phyloP scores from a whole-genome alignment of 495 filamentous ascomycete species.

The Penicillium daleae region DNA sequence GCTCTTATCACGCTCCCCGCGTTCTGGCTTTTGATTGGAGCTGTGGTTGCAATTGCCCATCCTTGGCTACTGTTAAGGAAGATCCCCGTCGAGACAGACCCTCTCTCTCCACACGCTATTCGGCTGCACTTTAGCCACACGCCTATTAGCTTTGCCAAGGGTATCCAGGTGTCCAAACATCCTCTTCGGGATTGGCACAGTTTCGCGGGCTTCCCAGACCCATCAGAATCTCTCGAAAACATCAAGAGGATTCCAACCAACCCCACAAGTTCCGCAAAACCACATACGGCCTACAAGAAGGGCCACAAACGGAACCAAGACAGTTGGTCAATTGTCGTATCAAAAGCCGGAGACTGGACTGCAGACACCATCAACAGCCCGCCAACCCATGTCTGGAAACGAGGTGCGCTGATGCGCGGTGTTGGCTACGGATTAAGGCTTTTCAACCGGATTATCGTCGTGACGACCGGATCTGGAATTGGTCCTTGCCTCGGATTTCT shows the following conservation, averaged over 20 bases:
- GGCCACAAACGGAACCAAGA: constrained; percentile 15
- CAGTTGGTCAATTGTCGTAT: constrained; percentile 51
- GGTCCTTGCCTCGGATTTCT: constrained; percentile 54
- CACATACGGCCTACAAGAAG: constrained; percentile 6
- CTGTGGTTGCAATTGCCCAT: constrained; percentile 62
- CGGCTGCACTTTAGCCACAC: constrained; percentile 68
- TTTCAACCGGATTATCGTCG: constrained; percentile 65
- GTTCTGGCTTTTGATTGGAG: constrained; percentile 70
- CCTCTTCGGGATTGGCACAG: constrained; percentile 70
- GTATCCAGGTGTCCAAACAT: constrained; percentile 42
- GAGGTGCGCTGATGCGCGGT: constrained; percentile 56
- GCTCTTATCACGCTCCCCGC: constrained; percentile 57
- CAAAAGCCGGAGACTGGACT: constrained; percentile 79
- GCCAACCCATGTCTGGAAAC: constrained; percentile 41
- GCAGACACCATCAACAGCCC: constrained; percentile 58
- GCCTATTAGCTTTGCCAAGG: constrained; percentile 27
- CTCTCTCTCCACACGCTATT: constrained; percentile 66
- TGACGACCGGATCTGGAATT: constrained; percentile 77
- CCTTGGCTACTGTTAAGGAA: constrained; percentile 71
- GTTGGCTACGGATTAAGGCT: constrained; percentile 66
- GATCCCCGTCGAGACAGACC: constrained; percentile 60
- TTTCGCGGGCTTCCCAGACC: constrained; percentile 67
- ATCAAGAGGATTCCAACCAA: not conserved
- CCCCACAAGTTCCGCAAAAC: not conserved
- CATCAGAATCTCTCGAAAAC: constrained; percentile 2